These are phyloP conservation scores for Fonsecaea erecta DNA, from an alignment of 2,329 filamentous ascomycete genomes.

Conservation along the genomic window DNA sequence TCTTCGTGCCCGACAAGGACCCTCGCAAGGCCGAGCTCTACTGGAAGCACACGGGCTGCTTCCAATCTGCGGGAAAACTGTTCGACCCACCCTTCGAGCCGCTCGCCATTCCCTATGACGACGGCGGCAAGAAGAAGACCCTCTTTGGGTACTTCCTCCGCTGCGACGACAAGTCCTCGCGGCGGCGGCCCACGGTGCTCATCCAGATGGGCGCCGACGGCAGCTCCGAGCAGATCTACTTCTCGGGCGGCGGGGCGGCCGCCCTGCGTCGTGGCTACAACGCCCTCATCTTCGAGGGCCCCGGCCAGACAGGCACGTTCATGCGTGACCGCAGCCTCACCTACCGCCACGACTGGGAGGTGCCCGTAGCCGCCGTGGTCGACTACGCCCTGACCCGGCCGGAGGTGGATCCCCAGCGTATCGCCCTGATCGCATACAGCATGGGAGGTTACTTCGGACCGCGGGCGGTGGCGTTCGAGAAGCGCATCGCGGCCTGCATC, in stretches of 20 bases:
- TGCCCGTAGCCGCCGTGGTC: slow-evolving; percentile 40
- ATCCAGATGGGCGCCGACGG: slow-evolving; percentile 41
- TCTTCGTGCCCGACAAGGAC: slow-evolving; percentile 28
- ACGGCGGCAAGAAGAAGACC: slow-evolving; percentile 24
- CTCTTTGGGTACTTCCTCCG: slow-evolving; percentile 31
- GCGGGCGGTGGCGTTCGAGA: slow-evolving; percentile 41
- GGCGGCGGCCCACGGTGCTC: slow-evolving; percentile 28
- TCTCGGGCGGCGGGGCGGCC: slow-evolving; percentile 38
- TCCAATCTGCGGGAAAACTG: slow-evolving; percentile 17
- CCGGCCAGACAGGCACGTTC: slow-evolving; percentile 41
- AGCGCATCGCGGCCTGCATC: slow-evolving; percentile 39
- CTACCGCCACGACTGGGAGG: slow-evolving; percentile 43
- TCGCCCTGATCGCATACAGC: slow-evolving; percentile 40
- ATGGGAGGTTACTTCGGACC: slow-evolving; percentile 44
- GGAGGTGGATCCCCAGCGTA: slow-evolving; percentile 37
- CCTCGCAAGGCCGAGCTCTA: slow-evolving; percentile 18
- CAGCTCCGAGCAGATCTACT: slow-evolving; percentile 41
- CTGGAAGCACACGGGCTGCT: slow-evolving; percentile 15
- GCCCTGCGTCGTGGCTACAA: slow-evolving; percentile 42
- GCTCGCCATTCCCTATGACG: slow-evolving; percentile 34
- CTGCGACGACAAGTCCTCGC: slow-evolving; percentile 16
- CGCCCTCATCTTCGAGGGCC: slow-evolving; percentile 43
- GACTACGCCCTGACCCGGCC: slow-evolving; percentile 38
- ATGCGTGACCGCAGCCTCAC: slow-evolving; percentile 36
- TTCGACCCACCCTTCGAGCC: slow-evolving; percentile 17